Percentiles rank a stretch among this genome's conserved stretches.
Evolutionary conservation across 116 monocot species (phyloP).

Genomic region (Phalaenopsis hybrid): DNA sequence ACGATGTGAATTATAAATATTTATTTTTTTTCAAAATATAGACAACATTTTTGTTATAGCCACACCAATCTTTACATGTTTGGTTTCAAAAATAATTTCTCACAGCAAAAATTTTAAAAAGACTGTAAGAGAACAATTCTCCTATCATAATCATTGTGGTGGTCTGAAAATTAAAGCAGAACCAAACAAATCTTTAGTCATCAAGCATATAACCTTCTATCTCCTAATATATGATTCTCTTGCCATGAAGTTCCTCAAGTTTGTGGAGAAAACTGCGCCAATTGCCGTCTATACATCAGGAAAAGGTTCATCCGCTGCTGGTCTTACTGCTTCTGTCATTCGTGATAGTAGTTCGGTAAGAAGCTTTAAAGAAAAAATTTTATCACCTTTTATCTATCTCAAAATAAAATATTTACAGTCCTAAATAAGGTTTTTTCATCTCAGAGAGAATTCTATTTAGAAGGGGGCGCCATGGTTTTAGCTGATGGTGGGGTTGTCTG

Average conservation of each 20-base stretch:
- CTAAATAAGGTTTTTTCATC: constrained; percentile 5
- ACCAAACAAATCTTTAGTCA: too few species aligned
- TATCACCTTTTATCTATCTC: not conserved
- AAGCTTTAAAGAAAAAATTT: not conserved
- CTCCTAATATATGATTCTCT: constrained; percentile 15
- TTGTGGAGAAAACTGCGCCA: constrained; percentile 98
- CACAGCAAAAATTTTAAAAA: too few species aligned
- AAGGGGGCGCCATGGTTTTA: constrained; percentile 99
- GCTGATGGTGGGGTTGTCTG: constrained; percentile 99
- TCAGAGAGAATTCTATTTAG: constrained; percentile 98
- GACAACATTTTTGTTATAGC: too few species aligned
- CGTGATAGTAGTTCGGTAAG: constrained; percentile 67
- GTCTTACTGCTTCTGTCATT: constrained; percentile 96
- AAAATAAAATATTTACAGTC: not conserved
- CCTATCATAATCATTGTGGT: too few species aligned
- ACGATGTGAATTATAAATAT: too few species aligned
- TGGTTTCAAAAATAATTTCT: too few species aligned
- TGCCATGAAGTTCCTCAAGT: constrained; percentile 81
- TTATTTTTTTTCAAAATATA: too few species aligned
- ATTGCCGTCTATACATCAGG: constrained; percentile 98
- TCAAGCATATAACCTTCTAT: not conserved
- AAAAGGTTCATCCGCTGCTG: constrained; percentile 98
- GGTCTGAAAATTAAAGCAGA: too few species aligned
- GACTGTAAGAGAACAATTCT: too few species aligned
- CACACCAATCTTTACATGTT: too few species aligned